Conservation (phyloP, 768 basidiomycete genomes). For the Amanita thiersii region DNA sequence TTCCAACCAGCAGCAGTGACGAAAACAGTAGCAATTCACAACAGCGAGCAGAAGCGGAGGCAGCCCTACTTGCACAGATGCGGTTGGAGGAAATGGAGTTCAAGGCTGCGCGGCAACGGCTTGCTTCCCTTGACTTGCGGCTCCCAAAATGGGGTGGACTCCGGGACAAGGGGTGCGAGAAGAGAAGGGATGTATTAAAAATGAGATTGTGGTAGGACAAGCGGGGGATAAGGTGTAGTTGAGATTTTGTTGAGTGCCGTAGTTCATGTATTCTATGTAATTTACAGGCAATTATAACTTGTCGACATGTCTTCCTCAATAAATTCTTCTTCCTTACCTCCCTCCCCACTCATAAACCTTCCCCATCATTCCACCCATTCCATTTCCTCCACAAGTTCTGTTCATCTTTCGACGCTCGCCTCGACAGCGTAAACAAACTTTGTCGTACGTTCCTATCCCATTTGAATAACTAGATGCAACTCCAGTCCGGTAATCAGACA, state of each 20-base stretch:
- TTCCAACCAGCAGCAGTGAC: slow-evolving; percentile 35
- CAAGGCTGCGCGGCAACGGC: slow-evolving; percentile 70
- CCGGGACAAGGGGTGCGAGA: slow-evolving; percentile 27
- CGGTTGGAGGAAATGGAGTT: slow-evolving; percentile 78
- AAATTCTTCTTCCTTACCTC: too few species aligned
- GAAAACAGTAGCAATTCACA: slow-evolving; percentile 48
- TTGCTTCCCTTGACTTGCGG: slow-evolving; percentile 63
- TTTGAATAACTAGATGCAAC: too few species aligned
- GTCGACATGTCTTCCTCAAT: neutral
- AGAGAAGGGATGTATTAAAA: too few species aligned
- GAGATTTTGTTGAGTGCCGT: too few species aligned
- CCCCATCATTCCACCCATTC: slow-evolving; percentile 80
- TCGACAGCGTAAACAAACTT: too few species aligned
- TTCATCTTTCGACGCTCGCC: slow-evolving; percentile 70
- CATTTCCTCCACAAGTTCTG: slow-evolving; percentile 64
- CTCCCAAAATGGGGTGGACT: slow-evolving; percentile 76
- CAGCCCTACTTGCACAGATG: slow-evolving; percentile 70
- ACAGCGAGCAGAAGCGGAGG: slow-evolving; percentile 75
- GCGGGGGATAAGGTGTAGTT: too few species aligned
- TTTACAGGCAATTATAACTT: too few species aligned
- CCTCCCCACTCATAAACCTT: slow-evolving; percentile 61
- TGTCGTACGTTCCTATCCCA: too few species aligned
- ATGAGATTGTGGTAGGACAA: too few species aligned
- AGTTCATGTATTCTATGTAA: too few species aligned
- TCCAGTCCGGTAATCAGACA: too few species aligned